Conservation (phyloP, 2,329 filamentous ascomycete genomes). For the Trichophyton benhamiae region DNA sequence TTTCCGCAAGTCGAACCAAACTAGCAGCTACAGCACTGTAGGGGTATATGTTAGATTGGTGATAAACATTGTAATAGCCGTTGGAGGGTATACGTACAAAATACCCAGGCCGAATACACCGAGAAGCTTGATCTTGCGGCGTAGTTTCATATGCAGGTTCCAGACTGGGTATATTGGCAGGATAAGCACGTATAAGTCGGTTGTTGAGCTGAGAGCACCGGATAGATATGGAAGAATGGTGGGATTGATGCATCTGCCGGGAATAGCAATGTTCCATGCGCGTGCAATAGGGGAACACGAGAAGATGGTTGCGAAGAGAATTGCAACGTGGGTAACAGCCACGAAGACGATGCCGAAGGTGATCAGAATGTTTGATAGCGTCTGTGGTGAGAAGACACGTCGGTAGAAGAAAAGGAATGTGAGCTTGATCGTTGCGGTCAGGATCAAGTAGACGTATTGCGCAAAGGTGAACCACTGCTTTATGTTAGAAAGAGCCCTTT, state of each 20-base stretch:
- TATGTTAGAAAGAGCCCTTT: not conserved
- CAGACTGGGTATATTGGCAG: constrained; percentile 4
- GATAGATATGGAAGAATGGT: constrained; percentile 1
- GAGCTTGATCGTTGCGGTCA: not conserved
- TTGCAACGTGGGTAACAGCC: constrained; percentile 14
- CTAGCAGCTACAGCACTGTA: not conserved
- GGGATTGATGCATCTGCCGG: constrained; percentile 14
- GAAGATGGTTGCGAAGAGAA: constrained; percentile 15
- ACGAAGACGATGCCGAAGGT: constrained; percentile 12
- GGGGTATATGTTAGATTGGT: not conserved
- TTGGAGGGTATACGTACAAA: not conserved
- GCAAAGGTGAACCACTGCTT: constrained; percentile 2
- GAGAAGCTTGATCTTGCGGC: not conserved
- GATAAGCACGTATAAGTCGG: constrained; percentile 1
- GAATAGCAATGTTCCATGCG: constrained; percentile 13
- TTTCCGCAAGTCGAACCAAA: not conserved
- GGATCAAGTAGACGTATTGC: constrained; percentile 4
- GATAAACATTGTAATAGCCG: not conserved
- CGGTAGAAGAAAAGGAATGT: constrained; percentile 4
- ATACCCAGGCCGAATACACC: constrained; percentile 3
- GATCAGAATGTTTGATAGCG: not conserved
- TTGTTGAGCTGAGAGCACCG: not conserved
- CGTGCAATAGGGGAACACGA: constrained; percentile 13
- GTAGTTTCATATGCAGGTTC: not conserved
- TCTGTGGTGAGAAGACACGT: constrained; percentile 2